Evolutionary conservation across 176 grass and related monocot species (phyloP).

Genomic region (Eragrostis curvula): DNA sequence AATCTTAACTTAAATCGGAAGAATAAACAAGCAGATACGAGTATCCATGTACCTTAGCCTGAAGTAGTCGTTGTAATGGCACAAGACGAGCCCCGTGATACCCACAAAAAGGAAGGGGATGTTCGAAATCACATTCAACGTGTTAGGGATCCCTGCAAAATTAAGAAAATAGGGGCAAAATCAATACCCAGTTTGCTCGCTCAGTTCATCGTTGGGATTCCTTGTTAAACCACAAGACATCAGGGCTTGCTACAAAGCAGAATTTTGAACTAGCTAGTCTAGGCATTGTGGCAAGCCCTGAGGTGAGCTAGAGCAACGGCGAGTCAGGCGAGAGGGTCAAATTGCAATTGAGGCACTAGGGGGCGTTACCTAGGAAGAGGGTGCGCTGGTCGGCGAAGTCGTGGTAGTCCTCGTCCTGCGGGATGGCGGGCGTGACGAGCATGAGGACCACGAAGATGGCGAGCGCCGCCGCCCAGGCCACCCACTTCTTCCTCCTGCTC

Average conservation of each 20-base stretch:
- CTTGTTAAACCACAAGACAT: too few species aligned
- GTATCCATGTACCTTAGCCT: constrained; percentile 60
- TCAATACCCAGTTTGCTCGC: too few species aligned
- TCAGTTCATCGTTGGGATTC: too few species aligned
- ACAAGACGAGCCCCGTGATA: constrained; percentile 60
- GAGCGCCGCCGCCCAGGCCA: constrained; percentile 60
- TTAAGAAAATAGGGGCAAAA: neutral
- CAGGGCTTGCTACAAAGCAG: too few species aligned
- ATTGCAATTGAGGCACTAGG: neutral
- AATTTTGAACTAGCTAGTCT: neutral
- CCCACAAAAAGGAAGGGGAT: constrained; percentile 92
- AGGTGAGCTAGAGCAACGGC: neutral
- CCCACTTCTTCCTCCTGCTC: constrained; percentile 53
- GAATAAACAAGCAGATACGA: neutral
- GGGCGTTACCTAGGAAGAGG: constrained; percentile 69
- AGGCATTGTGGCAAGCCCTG: neutral
- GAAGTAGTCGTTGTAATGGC: constrained; percentile 80
- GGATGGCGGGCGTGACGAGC: constrained; percentile 88
- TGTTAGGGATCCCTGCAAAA: constrained; percentile 85
- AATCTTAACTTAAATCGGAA: neutral
- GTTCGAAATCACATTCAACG: constrained; percentile 87
- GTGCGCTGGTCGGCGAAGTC: constrained; percentile 86
- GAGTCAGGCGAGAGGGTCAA: neutral
- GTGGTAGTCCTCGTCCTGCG: constrained; percentile 89
- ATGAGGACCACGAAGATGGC: constrained; percentile 85